Evolutionary conservation across 2,329 filamentous ascomycete species (phyloP).

Genomic region (Cordyceps javanica): DNA sequence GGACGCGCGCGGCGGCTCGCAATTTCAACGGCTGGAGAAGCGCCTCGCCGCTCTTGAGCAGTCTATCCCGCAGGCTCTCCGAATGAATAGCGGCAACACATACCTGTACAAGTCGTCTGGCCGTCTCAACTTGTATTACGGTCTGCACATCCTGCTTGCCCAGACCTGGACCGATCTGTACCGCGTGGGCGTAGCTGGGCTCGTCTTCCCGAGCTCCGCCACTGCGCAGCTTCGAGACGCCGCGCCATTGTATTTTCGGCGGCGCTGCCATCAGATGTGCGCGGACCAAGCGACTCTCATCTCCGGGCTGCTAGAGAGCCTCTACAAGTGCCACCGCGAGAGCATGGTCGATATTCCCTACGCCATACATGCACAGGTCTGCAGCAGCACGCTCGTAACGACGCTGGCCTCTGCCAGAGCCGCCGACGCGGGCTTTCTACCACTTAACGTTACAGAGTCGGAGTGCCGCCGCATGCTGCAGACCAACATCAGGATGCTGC

Average conservation of each 20-base stretch:
- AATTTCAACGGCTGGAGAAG: slow-evolving; percentile 2
- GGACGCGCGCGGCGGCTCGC: background rate
- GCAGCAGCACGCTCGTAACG: slow-evolving; percentile 10
- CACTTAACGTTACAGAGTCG: background rate
- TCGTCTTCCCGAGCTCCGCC: slow-evolving; percentile 8
- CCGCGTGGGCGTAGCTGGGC: slow-evolving; percentile 4
- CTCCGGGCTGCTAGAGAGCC: background rate
- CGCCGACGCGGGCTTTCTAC: background rate
- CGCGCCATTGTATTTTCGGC: slow-evolving; percentile 1
- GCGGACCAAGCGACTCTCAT: slow-evolving; percentile 1
- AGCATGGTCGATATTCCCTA: slow-evolving; percentile 11
- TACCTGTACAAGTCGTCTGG: slow-evolving; percentile 8
- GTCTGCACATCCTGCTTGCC: slow-evolving; percentile 9
- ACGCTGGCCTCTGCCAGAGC: slow-evolving; percentile 9
- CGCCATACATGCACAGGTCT: slow-evolving; percentile 10
- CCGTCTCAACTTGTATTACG: slow-evolving; percentile 10
- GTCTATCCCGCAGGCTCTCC: background rate
- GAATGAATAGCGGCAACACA: slow-evolving; percentile 1
- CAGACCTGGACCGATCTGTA: slow-evolving; percentile 12
- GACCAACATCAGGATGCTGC: background rate
- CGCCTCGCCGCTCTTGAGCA: background rate
- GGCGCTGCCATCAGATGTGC: slow-evolving; percentile 5
- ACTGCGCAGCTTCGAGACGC: slow-evolving; percentile 4
- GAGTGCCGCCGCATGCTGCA: background rate
- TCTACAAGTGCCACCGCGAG: slow-evolving; percentile 7